Evolutionary conservation across 2,329 filamentous ascomycete species (phyloP).

Genomic region (Epichloe baconii): DNA sequence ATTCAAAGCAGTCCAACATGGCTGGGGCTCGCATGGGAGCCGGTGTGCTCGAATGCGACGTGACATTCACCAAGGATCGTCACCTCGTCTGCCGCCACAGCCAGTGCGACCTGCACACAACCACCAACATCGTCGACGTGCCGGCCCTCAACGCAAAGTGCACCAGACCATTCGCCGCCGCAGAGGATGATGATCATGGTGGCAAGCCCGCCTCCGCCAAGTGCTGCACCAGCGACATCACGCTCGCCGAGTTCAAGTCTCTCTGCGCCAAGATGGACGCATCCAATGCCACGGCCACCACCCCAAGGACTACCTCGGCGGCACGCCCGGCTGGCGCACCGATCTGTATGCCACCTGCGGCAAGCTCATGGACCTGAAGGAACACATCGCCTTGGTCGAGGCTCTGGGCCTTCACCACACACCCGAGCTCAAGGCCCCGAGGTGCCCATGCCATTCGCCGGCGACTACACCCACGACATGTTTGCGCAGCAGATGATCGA

Average conservation of each 20-base stretch:
- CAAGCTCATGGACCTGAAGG: constrained; percentile 45
- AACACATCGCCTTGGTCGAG: constrained; percentile 49
- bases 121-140: constrained; percentile 51
- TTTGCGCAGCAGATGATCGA: constrained; percentile 55
- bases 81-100: constrained; percentile 56
- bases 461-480: constrained; percentile 49
- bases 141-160: constrained; percentile 53
- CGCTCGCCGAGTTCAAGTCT: constrained; percentile 50
- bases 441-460: constrained; percentile 57
- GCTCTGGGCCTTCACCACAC: constrained; percentile 48
- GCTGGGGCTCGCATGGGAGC: constrained; percentile 56
- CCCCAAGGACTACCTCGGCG: constrained; percentile 41
- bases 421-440: constrained; percentile 52
- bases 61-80: constrained; percentile 51
- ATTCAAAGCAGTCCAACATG: constrained; percentile 44
- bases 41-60: constrained; percentile 55
- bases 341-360: constrained; percentile 53
- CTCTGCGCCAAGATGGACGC: constrained; percentile 63
- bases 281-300: constrained; percentile 44
- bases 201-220: constrained; percentile 40
- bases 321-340: constrained; percentile 49
- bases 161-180: constrained; percentile 45
- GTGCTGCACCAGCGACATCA: constrained; percentile 62
- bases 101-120: constrained; percentile 55
- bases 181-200: constrained; percentile 13